Base-by-base conservation (phyloP, 140 eudicot species). In the Anethum foeniculum region DNA sequence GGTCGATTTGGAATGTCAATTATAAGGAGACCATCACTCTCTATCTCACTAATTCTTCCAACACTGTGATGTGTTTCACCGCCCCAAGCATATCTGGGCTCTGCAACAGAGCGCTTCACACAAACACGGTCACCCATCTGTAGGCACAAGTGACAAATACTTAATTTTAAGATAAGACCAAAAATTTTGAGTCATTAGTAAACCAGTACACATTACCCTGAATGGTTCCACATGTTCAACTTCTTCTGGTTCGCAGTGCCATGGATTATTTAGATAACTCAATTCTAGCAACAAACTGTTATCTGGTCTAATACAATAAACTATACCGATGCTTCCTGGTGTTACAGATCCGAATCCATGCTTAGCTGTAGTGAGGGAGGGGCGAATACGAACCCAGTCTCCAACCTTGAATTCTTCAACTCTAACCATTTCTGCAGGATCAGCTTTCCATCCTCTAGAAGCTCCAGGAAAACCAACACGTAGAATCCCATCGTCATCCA, bases 381-480 rank as follows among this genome's bases (percentile, higher is more conserved):
- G 97, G 23, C 99, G 93, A 54, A 95, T 93, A 46, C 97, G 97
- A 56, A 92, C 99, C 99, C 99, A 95, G 48, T 95, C 99, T 73
- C 99, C 99, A 80, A 95, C 97, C 86, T 90, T 95, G 81, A 89
- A 95, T 80, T 95, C 99, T 85, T 95, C 99, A 51, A 95, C 99
- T 86, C 99, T 87, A 80, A 89, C 96, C 99, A 95, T 95, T 86
- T 95, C 99, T 79, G 99, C 97, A 72, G 99, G 99, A 79, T 95
- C 99, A 23, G 99, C 99, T 85, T 95, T 95, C 99, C 99, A 95
- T 47, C 99, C 99, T 86, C 99, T 89, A 75, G 99, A 95, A 78
- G 99, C 99, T 90, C 99, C 99, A 79, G 99, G 99, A 86, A 95
- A 95, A 77, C 99, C 99, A 68, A 95, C 97, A 80, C 99, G 97